A percentile compares a stretch with the other conserved stretches of the same genome.
Evolutionary conservation across 441 rosid species (phyloP).

Genomic region (Bocquillonia castaneifolia): DNA sequence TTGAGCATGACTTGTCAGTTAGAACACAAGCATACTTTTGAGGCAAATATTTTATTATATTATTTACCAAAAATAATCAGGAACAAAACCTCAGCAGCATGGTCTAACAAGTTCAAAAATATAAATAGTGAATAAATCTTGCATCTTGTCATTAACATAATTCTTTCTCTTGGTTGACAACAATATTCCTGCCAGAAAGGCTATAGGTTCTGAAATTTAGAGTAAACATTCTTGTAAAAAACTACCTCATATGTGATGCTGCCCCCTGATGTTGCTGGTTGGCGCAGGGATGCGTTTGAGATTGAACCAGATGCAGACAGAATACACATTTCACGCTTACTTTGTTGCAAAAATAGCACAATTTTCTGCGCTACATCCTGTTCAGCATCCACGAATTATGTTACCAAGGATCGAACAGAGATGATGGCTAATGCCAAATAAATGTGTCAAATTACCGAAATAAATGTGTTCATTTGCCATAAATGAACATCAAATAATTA

Average conservation of each 20-base stretch:
- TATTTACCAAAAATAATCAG: not conserved
- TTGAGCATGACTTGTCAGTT: not conserved
- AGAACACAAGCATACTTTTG: not conserved
- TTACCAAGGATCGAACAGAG: constrained; percentile 17
- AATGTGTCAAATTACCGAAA: not conserved
- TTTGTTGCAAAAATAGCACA: constrained; percentile 60
- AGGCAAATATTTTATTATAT: not conserved
- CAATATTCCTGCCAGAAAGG: not conserved
- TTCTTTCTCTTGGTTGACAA: not conserved
- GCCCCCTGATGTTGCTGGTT: constrained; percentile 84
- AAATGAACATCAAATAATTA: not conserved
- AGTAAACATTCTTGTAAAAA: constrained; percentile 1
- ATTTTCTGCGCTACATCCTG: constrained; percentile 84
- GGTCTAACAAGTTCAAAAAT: not conserved
- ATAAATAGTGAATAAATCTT: not conserved
- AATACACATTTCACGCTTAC: constrained; percentile 77
- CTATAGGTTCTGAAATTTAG: not conserved
- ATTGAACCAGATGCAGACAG: constrained; percentile 86
- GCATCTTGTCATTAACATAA: not conserved
- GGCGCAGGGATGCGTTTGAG: constrained; percentile 72
- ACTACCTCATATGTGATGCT: constrained; percentile 71
- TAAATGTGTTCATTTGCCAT: not conserved
- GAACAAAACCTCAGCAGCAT: constrained; percentile 6
- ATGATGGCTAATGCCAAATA: not conserved
- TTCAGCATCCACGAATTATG: constrained; percentile 23